phyloP scores from a whole-genome alignment of 1,284 basidiomycete species.

The Anthracocystis walkeri region DNA sequence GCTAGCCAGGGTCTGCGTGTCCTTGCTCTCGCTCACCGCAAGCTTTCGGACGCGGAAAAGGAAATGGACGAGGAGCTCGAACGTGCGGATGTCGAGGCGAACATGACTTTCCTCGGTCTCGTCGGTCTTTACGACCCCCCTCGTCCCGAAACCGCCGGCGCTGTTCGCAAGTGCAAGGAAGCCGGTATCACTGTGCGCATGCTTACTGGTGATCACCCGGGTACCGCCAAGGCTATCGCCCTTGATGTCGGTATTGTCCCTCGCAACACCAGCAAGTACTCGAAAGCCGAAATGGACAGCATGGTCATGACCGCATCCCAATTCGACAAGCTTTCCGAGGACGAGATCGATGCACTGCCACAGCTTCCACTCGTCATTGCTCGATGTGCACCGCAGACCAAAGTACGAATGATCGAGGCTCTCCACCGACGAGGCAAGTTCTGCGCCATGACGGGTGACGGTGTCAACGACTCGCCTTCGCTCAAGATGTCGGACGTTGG shows the following conservation, averaged over 20 bases:
- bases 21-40: constrained; percentile 62
- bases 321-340: constrained; percentile 77
- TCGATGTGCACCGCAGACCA: constrained; percentile 73
- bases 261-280: constrained; percentile 61
- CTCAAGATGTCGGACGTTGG: constrained; percentile 68
- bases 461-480: constrained; percentile 69
- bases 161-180: constrained; percentile 76
- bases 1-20: constrained; percentile 66
- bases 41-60: constrained; percentile 51
- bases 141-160: constrained; percentile 76
- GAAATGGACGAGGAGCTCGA: constrained; percentile 50
- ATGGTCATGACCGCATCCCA: constrained; percentile 74
- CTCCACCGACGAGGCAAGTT: constrained; percentile 72
- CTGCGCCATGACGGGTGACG: constrained; percentile 69
- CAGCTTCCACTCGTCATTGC: constrained; percentile 76
- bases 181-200: constrained; percentile 79
- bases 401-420: constrained; percentile 75
- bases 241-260: constrained; percentile 74
- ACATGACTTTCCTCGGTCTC: constrained; percentile 76
- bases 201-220: constrained; percentile 73
- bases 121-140: constrained; percentile 79
- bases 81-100: constrained; percentile 73
- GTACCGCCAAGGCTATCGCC: constrained; percentile 70
- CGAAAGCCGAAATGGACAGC: constrained; percentile 48
- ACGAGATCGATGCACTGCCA: constrained; percentile 75